phyloP scores from a whole-genome alignment of 2,329 filamentous ascomycete species.

The Paraphaeosphaeria sporulosa region DNA sequence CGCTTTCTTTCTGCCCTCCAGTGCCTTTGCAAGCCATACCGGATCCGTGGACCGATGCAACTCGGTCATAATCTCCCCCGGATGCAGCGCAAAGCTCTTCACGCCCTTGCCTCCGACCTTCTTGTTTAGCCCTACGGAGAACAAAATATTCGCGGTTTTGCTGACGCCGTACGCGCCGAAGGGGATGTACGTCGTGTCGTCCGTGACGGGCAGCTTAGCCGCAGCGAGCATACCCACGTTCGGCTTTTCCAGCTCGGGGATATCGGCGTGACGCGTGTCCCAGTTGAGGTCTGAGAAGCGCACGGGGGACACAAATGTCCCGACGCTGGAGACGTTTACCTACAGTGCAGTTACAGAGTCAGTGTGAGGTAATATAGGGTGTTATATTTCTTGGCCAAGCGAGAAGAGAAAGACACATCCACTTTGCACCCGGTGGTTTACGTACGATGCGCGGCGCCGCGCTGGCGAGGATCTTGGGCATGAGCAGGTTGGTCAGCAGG shows the following conservation, averaged over 20 bases:
- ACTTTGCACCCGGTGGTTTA: too few relatives aligned
- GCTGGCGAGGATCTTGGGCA: slow-evolving; percentile 47
- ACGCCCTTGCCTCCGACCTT: slow-evolving; percentile 12
- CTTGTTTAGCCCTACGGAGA: slow-evolving; percentile 11
- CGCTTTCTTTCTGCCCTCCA: neutral
- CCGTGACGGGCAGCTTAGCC: neutral
- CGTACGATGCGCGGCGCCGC: slow-evolving; percentile 21
- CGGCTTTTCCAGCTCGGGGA: slow-evolving; percentile 6
- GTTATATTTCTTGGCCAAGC: too few relatives aligned
- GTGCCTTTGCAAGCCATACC: neutral
- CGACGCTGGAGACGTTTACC: slow-evolving; percentile 14
- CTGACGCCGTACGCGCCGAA: slow-evolving; percentile 21
- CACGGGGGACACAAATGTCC: slow-evolving; percentile 8
- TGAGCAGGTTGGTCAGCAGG: slow-evolving; percentile 51
- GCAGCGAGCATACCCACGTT: slow-evolving; percentile 2
- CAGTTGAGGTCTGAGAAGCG: slow-evolving; percentile 8
- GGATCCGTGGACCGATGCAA: neutral
- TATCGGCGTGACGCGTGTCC: neutral
- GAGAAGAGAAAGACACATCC: too few relatives aligned
- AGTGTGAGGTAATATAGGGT: too few relatives aligned
- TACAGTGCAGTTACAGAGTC: too few relatives aligned
- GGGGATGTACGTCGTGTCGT: slow-evolving; percentile 10
- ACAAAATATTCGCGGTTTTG: slow-evolving; percentile 25
- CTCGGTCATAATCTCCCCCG: slow-evolving; percentile 20
- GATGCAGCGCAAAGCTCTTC: slow-evolving; percentile 15